Evolutionary conservation across 495 filamentous ascomycete species (phyloP).

Genomic region (Glarea lozoyensis): DNA sequence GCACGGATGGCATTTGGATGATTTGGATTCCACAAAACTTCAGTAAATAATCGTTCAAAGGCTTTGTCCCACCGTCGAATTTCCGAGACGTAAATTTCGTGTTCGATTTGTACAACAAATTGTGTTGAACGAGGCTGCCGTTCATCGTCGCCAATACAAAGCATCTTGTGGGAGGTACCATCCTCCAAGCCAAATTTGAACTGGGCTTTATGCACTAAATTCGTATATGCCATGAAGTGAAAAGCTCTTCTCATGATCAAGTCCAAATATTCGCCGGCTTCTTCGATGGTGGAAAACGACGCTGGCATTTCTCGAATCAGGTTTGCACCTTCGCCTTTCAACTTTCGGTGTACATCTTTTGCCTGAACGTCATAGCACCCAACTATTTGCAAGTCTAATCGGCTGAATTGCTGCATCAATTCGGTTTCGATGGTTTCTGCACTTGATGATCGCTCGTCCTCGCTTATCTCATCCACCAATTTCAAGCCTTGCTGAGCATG

Average conservation of each 20-base stretch:
- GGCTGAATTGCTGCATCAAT: neutral
- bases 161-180: neutral
- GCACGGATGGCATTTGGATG: neutral
- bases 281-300: neutral
- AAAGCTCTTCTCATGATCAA: neutral
- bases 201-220: neutral
- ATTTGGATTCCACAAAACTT: neutral
- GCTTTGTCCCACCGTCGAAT: neutral
- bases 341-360: neutral
- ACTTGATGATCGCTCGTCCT: neutral
- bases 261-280: neutral
- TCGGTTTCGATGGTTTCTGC: neutral
- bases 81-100: too few relatives aligned
- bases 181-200: neutral
- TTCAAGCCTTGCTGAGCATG: neutral
- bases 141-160: too few relatives aligned
- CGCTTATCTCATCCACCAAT: neutral
- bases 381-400: neutral
- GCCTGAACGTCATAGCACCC: neutral
- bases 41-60: neutral
- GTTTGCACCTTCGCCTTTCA: neutral
- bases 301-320: neutral
- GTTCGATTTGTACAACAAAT: too few relatives aligned
- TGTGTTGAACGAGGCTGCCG: too few relatives aligned
- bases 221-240: neutral